Base-by-base conservation (phyloP, 2,329 filamentous ascomycete genomes). In the Colletotrichum orbiculare region DNA sequence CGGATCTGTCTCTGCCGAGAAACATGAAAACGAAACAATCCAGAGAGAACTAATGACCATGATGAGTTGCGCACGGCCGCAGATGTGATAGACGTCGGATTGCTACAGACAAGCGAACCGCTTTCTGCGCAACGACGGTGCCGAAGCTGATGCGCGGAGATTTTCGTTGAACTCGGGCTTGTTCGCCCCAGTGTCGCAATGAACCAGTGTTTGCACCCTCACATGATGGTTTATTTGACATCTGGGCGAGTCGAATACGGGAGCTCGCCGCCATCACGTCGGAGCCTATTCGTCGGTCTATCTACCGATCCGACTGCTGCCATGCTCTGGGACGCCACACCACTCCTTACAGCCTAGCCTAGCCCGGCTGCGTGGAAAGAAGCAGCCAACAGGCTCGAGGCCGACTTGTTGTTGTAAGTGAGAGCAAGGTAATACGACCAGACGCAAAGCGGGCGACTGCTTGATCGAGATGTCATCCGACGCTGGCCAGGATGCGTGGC, bases 381-480 rank as follows among this genome's bases (percentile, higher is more conserved):
- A 63, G 42, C n/a, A 34, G 39, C 33, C 37, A n/a, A 10, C 46
- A 12, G 10, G 43, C 25, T 17, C 42, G 43, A 35, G 49, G 45
- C n/a, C 34, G 34, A 11, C 33, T 17, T 17, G 15, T 15, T 25
- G 34, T 17, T 12, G 17, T 41, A n/a, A n/a, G 17, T 39, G 55
- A 41, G 54, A 34, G 38, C 33, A 42, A 25, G 8, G 37, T 25
- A 25, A 25, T 34, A n/a, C 17, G 37, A 35, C 42, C 9, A 48
- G 39, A 12, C 13, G n/a, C 13, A 37, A 38, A 38, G 37, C 42
- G 60, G 60, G 43, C 33, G 12, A 35, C 38, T 54, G 25, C 61
- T 59, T 13, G 49, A 64, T 54, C 43, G 43, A 64, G 55, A 35
- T 58, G 15, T 45, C 8, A 34, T 49, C 49, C 61, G 48, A 43